A percentile compares a stretch with the other conserved stretches of the same genome.
Conservation (phyloP, 768 basidiomycete genomes). For the Gloeopeniophorella convolvens region DNA sequence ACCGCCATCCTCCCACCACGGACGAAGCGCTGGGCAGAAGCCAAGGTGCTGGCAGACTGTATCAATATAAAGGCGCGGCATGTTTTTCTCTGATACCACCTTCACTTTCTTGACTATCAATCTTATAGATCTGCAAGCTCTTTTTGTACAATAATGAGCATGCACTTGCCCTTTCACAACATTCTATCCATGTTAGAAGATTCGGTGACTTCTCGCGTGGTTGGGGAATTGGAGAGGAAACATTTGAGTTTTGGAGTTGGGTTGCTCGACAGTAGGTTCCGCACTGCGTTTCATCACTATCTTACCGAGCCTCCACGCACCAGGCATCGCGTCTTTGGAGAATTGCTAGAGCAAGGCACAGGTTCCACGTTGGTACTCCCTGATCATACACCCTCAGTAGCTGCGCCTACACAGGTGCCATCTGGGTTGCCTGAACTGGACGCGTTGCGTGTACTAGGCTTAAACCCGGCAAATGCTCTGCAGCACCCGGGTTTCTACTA, state of each 20-base stretch:
- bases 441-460: constrained; percentile 51
- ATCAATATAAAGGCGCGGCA: constrained; percentile 75
- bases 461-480: constrained; percentile 76
- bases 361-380: constrained; percentile 59
- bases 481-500: constrained; percentile 94
- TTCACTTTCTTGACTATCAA: background rate
- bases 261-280: constrained; percentile 75
- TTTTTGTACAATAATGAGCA: constrained; percentile 90
- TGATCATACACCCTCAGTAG: constrained; percentile 39
- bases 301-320: background rate
- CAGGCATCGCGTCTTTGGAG: constrained; percentile 86
- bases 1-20: constrained; percentile 79
- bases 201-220: constrained; percentile 83
- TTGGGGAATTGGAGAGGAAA: constrained; percentile 96
- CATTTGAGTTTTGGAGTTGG: constrained; percentile 98
- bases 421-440: constrained; percentile 46
- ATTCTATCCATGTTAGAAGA: constrained; percentile 77
- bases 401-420: constrained; percentile 24
- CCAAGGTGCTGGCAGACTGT: constrained; percentile 92
- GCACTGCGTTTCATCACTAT: background rate
- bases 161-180: constrained; percentile 69
- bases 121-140: constrained; percentile 71
- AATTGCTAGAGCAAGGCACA: constrained; percentile 80
- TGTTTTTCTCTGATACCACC: background rate
- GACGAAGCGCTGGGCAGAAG: constrained; percentile 98